These are phyloP conservation scores for Plasmopara halstedii DNA, from an alignment of 352 stramenopile genomes.

Conservation along the genomic window DNA sequence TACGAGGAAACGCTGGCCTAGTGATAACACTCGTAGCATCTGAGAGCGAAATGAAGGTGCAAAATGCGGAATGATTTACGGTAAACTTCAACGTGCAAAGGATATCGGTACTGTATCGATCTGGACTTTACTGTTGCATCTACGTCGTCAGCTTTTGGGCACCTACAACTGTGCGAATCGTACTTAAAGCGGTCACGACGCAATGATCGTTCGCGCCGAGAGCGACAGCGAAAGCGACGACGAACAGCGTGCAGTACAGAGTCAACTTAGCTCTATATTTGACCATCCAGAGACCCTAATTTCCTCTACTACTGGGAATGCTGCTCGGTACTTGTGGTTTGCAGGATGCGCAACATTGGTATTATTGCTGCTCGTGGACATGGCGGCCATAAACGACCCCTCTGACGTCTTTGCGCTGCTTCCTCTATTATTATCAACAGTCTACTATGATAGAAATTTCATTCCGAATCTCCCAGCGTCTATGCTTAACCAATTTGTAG, in stretches of 20 bases:
- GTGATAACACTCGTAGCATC: slow-evolving; percentile 11
- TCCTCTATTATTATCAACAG: slow-evolving; percentile 8
- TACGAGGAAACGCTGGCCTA: background rate
- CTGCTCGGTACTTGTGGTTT: slow-evolving; percentile 38
- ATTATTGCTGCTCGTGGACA: slow-evolving; percentile 51
- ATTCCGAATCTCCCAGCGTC: slow-evolving; percentile 22
- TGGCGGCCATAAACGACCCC: slow-evolving; percentile 32
- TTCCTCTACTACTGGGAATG: background rate
- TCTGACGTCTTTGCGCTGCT: slow-evolving; percentile 34
- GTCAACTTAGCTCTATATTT: slow-evolving; percentile 23
- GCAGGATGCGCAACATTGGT: slow-evolving; percentile 27
- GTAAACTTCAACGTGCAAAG: too few relatives aligned
- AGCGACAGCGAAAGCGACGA: slow-evolving; percentile 48
- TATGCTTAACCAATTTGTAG: slow-evolving; percentile 40
- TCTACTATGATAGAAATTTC: slow-evolving; percentile 11
- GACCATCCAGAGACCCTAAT: slow-evolving; percentile 1
- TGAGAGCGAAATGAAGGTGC: slow-evolving; percentile 8
- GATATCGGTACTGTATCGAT: too few relatives aligned
- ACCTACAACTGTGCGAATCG: too few relatives aligned
- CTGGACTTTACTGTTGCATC: too few relatives aligned
- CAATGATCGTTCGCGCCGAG: slow-evolving; percentile 73
- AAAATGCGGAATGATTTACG: slow-evolving; percentile 21
- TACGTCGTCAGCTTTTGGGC: too few relatives aligned
- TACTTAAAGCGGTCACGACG: too few relatives aligned
- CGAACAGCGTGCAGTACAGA: slow-evolving; percentile 10